These are phyloP conservation scores for Hypoxylon intermedium DNA, from an alignment of 495 filamentous ascomycete genomes.

Conservation along the genomic window DNA sequence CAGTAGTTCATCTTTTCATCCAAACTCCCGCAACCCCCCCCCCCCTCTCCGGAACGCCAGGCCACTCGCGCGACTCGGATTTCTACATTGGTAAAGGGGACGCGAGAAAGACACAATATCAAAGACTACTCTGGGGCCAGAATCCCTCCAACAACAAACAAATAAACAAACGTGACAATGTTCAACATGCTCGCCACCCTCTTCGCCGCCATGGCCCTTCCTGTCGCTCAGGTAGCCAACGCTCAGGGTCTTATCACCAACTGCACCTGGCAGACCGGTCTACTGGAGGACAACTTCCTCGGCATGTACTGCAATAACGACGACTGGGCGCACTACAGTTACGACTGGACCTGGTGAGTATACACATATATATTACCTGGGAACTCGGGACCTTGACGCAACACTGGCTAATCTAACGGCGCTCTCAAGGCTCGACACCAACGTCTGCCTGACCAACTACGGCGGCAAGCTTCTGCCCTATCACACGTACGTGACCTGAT, in stretches of 20 bases:
- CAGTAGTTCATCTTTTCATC: no score
- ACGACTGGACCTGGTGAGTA: slow-evolving; percentile 45
- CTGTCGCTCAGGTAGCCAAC: slow-evolving; percentile 6
- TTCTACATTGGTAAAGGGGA: no score
- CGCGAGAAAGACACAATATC: not conserved
- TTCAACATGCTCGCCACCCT: not conserved
- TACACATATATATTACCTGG: no score
- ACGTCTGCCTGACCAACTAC: slow-evolving; percentile 38
- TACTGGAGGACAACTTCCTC: slow-evolving; percentile 35
- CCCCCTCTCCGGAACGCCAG: no score
- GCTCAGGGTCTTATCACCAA: slow-evolving; percentile 38
- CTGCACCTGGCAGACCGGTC: slow-evolving; percentile 41
- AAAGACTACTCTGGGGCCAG: no score
- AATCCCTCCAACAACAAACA: not conserved
- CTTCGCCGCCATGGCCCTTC: slow-evolving; percentile 3
- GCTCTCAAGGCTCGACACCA: slow-evolving; percentile 41
- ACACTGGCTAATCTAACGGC: slow-evolving; percentile 11
- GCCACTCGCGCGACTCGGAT: no score
- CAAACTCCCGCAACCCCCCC: no score
- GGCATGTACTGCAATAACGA: slow-evolving; percentile 45
- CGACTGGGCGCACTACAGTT: slow-evolving; percentile 37
- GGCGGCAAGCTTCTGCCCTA: slow-evolving; percentile 37
- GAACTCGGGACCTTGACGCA: not conserved
- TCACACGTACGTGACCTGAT: slow-evolving; percentile 19
- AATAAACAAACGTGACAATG: slow-evolving; percentile 3